A percentile compares a stretch with the other conserved stretches of the same genome.
Evolutionary conservation across 169 alveolate genomes (phyloP).

Genomic region (Eimeria sp.): DNA sequence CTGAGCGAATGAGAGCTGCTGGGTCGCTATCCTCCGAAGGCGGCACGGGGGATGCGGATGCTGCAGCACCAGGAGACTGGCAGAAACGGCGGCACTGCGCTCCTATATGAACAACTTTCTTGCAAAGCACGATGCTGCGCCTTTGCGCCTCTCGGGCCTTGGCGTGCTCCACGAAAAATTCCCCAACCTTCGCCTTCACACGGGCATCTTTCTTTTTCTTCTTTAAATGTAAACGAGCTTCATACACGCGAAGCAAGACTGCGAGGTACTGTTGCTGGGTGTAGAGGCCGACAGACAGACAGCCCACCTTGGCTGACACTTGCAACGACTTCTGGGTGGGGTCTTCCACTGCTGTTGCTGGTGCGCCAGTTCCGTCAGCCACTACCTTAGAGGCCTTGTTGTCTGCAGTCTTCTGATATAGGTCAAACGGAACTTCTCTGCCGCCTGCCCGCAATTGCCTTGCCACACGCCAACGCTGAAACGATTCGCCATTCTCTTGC

Average conservation of each 20-base stretch:
- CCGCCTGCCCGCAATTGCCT: slow-evolving; percentile 12
- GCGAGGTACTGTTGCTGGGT: slow-evolving; percentile 79
- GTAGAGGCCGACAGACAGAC: slow-evolving; percentile 70
- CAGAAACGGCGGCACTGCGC: slow-evolving; percentile 60
- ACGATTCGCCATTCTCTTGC: slow-evolving; percentile 34
- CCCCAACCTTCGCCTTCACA: slow-evolving; percentile 76
- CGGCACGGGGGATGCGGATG: slow-evolving; percentile 16
- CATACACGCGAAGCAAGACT: slow-evolving; percentile 47
- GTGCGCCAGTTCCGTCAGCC: background rate
- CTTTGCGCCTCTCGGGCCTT: slow-evolving; percentile 31
- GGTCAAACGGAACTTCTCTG: background rate
- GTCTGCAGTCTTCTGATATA: background rate
- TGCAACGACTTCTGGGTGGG: slow-evolving; percentile 22
- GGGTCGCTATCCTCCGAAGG: slow-evolving; percentile 46
- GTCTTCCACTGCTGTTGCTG: slow-evolving; percentile 7
- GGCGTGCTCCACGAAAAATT: slow-evolving; percentile 68
- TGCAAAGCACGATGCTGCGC: slow-evolving; percentile 61
- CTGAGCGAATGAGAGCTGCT: slow-evolving; percentile 34
- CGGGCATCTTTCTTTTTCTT: slow-evolving; percentile 3
- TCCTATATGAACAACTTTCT: slow-evolving; percentile 62
- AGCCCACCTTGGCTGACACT: slow-evolving; percentile 54
- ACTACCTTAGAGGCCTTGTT: background rate
- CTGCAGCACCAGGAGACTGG: slow-evolving; percentile 14
- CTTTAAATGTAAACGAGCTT: slow-evolving; percentile 31
- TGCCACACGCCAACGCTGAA: slow-evolving; percentile 54